A percentile compares a stretch with the other conserved stretches of the same genome.
Conservation (phyloP, 163 green algal genomes). For the Scenedesmus sp. region DNA sequence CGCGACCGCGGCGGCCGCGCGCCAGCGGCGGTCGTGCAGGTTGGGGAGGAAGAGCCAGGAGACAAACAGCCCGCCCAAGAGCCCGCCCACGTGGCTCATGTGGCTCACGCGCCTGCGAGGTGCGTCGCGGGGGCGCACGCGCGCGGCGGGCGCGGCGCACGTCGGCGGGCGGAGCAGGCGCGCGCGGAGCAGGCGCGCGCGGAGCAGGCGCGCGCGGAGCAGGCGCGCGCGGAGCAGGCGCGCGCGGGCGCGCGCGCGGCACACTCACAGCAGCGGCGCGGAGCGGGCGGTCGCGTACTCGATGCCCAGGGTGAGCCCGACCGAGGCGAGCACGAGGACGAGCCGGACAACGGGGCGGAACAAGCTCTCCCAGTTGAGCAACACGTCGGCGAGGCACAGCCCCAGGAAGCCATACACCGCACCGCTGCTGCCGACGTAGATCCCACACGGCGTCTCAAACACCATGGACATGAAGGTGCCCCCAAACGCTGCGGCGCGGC, state of each 20-base stretch:
- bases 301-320: slow-evolving; percentile 44
- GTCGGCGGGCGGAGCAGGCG: too few species aligned
- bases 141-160: too few species aligned
- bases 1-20: slow-evolving; percentile 41
- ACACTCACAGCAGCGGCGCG: slow-evolving; percentile 17
- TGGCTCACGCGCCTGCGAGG: slow-evolving; percentile 64
- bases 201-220: neutral
- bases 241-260: neutral
- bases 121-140: neutral
- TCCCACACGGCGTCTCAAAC: slow-evolving; percentile 69
- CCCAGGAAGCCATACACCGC: slow-evolving; percentile 82
- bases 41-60: slow-evolving; percentile 80
- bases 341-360: slow-evolving; percentile 60
- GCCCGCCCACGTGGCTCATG: slow-evolving; percentile 81
- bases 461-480: slow-evolving; percentile 66
- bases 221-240: too few species aligned
- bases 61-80: slow-evolving; percentile 76
- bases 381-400: slow-evolving; percentile 49
- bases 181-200: too few species aligned
- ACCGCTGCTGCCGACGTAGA: slow-evolving; percentile 75
- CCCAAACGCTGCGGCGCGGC: slow-evolving; percentile 31
- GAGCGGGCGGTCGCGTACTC: slow-evolving; percentile 30
- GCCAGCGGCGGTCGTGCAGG: slow-evolving; percentile 58
- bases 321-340: slow-evolving; percentile 48
- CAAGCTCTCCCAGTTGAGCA: slow-evolving; percentile 77